Evolutionary conservation across 2,329 filamentous ascomycete genomes (phyloP), one percentile per base, ranked within the genome.

Genomic region (Macrophomina phaseolina): DNA sequence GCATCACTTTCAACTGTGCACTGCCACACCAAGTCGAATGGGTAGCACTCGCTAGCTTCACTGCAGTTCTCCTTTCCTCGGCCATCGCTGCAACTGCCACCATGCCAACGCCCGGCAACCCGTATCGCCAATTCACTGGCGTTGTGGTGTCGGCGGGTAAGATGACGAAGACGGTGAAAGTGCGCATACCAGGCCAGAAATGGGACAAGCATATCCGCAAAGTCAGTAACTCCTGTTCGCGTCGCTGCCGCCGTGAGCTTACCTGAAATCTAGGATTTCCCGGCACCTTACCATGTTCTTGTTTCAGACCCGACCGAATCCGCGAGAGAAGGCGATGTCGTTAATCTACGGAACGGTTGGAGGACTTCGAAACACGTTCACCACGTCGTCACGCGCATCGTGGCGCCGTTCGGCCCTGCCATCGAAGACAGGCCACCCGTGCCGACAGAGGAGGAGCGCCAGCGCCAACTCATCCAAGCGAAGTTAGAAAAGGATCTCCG

Each of bases 261-360:
- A 66, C n/a, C 2, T 8, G 14, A 23, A n/a, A 6, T 12, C 2
- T 18, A 90, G 89, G 82, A 85, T 81, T 94, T 91, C 78, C 85
- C 89, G 73, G 81, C 85, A 52, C 86, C 87, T 28, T 82, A 85
- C 70, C 85, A 87, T 70, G 85, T 90, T 75, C 87, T 94, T 36
- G 91, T 94, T 45, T 90, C 93, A 81, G 92, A 95, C 78, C 92
- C 92, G 34, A 87, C 87, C 77, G 86, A 88, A 71, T 93, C 90
- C 32, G 85, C 93, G 45, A 85, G 89, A 67, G 85, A 86, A 61
- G 92, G 92, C 74, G 92, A 95, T 77, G 87, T 94, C 3, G 87
- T 95, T 34, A 85, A 88, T 69, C 91, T 94, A 72, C 82, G 84
- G 7, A 84, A 88, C 5, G 89, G 89, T 66, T 89, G 85, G 85